Evolutionary conservation across 2,329 filamentous ascomycete species (phyloP).

Genomic region (Sarocladiaceae sp.): DNA sequence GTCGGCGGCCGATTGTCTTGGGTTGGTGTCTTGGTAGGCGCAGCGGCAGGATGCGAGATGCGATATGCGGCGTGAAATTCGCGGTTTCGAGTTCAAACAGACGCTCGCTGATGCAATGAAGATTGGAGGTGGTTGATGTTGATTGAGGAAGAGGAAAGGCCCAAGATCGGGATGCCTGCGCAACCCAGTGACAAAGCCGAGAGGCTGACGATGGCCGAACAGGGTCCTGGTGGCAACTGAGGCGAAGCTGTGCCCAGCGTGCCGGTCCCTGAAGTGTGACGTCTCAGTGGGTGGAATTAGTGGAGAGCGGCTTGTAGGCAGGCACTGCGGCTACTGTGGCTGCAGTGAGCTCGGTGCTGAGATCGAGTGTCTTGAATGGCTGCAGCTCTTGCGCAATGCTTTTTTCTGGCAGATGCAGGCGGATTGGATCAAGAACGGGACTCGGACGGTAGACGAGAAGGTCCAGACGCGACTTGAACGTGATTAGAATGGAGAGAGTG

Average conservation of each 20-base stretch:
- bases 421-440: neutral
- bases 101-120: too few relatives aligned
- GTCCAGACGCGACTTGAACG: neutral
- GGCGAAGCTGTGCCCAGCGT: neutral
- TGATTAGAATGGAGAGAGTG: neutral
- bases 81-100: too few relatives aligned
- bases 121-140: neutral
- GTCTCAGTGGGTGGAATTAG: neutral
- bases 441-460: too few relatives aligned
- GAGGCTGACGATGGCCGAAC: neutral
- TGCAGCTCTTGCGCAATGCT: neutral
- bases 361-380: constrained; percentile 7
- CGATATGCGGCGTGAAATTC: too few relatives aligned
- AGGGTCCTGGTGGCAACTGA: neutral
- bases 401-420: neutral
- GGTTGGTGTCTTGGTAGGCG: neutral
- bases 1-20: constrained; percentile 2
- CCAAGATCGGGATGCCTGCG: too few relatives aligned
- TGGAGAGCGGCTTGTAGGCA: too few relatives aligned
- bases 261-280: neutral
- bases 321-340: neutral
- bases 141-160: neutral
- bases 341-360: constrained; percentile 1
- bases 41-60: neutral
- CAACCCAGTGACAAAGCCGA: too few relatives aligned